These are phyloP conservation scores for Kodamaea leandrae DNA, from an alignment of 805 yeast species.

Conservation along the genomic window DNA sequence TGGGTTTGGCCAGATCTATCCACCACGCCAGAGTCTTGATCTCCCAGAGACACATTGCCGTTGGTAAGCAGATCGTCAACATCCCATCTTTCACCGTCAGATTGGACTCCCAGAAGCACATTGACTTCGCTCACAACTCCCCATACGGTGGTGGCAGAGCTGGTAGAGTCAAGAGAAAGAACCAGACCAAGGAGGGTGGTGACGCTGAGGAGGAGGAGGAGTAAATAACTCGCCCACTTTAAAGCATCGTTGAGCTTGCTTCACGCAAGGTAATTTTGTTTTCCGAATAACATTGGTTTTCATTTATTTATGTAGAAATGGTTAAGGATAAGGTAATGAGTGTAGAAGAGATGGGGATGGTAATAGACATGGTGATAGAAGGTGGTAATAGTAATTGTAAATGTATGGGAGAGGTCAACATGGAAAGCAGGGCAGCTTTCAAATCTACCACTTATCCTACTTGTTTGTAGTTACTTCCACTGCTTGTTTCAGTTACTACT, in stretches of 20 bases:
- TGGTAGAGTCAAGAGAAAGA: slow-evolving; percentile 98
- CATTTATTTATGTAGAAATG: background rate
- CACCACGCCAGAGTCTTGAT: slow-evolving; percentile 99
- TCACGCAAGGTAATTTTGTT: slow-evolving; percentile 3
- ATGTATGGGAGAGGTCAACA: too few relatives aligned
- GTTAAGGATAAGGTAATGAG: background rate
- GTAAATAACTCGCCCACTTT: slow-evolving; percentile 44
- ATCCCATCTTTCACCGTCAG: slow-evolving; percentile 99
- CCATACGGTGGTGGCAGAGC: slow-evolving; percentile 99
- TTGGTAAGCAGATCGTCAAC: slow-evolving; percentile 98
- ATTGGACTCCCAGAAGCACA: slow-evolving; percentile 99
- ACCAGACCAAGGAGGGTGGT: slow-evolving; percentile 62
- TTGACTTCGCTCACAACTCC: slow-evolving; percentile 97
- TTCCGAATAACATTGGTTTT: slow-evolving; percentile 3
- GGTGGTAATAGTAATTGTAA: background rate
- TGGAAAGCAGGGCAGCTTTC: too few relatives aligned
- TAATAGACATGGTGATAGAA: background rate
- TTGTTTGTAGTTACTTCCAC: too few relatives aligned
- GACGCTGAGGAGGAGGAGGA: slow-evolving; percentile 70
- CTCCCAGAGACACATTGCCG: slow-evolving; percentile 98
- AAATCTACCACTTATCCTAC: too few relatives aligned
- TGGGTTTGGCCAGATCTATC: slow-evolving; percentile 98
- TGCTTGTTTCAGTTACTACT: too few relatives aligned
- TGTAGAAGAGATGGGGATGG: background rate
- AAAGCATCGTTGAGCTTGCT: background rate